Evolutionary conservation across 2,329 filamentous ascomycete genomes (phyloP).

Genomic region (Penicillium sp.): DNA sequence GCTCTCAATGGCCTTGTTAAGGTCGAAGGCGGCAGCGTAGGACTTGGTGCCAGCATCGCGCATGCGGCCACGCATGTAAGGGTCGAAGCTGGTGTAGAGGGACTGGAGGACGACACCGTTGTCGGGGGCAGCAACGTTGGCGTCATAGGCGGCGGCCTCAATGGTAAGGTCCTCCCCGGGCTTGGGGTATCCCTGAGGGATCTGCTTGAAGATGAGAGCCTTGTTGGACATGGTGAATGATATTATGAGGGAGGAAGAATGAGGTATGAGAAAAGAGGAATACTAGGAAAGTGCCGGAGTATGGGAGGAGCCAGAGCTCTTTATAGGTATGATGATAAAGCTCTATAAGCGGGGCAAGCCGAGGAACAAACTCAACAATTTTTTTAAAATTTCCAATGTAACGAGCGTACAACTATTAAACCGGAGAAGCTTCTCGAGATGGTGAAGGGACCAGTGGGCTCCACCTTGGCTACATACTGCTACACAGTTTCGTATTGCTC

Average conservation of each 20-base stretch:
- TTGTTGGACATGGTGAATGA: slow-evolving; percentile 61
- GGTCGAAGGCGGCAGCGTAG: slow-evolving; percentile 64
- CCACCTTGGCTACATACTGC: slow-evolving; percentile 15
- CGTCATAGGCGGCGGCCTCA: slow-evolving; percentile 69
- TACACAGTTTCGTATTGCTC: background rate
- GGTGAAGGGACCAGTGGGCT: slow-evolving; percentile 11
- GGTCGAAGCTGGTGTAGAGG: slow-evolving; percentile 76
- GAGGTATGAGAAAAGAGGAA: background rate
- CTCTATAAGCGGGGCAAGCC: slow-evolving; percentile 24
- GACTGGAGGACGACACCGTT: slow-evolving; percentile 71
- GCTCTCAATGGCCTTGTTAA: slow-evolving; percentile 67
- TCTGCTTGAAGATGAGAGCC: slow-evolving; percentile 70
- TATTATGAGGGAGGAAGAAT: background rate
- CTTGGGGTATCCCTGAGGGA: slow-evolving; percentile 68
- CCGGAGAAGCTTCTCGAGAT: slow-evolving; percentile 32
- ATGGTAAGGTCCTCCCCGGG: slow-evolving; percentile 70
- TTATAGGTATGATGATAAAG: slow-evolving; percentile 6
- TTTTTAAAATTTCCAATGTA: background rate
- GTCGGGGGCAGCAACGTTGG: slow-evolving; percentile 54
- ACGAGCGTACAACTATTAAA: slow-evolving; percentile 22
- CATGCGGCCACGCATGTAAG: slow-evolving; percentile 83
- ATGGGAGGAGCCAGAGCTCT: slow-evolving; percentile 1
- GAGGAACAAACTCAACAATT: slow-evolving; percentile 12
- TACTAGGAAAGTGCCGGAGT: background rate
- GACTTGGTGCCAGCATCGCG: slow-evolving; percentile 65